Conservation (phyloP, 306 rosid species). For the Spatholobus suberectus region DNA sequence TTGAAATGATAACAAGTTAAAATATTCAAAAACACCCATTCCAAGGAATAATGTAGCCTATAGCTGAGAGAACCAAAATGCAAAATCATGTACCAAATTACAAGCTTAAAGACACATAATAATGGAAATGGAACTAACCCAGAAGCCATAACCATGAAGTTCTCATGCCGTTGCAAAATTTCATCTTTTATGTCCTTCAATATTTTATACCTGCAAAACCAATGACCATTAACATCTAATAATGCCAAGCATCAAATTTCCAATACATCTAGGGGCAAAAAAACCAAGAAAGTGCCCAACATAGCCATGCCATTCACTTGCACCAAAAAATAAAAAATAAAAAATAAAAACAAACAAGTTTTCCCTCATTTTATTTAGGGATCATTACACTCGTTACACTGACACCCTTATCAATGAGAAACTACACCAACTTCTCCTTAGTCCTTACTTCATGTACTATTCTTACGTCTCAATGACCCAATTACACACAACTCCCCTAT, state of each 20-base stretch:
- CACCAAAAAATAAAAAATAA: no score
- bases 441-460: not conserved
- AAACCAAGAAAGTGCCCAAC: not conserved
- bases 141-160: conserved; percentile 78
- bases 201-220: conserved; percentile 69
- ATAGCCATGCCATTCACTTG: not conserved
- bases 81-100: not conserved
- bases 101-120: not conserved
- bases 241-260: not conserved
- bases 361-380: not conserved
- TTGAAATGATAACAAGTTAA: conserved; percentile 21
- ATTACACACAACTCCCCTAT: not conserved
- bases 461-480: not conserved
- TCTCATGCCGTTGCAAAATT: conserved; percentile 69
- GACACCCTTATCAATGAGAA: conserved; percentile 8
- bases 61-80: conserved; percentile 13
- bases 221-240: not conserved
- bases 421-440: not conserved
- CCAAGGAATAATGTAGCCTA: conserved; percentile 12
- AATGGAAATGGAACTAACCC: conserved; percentile 71
- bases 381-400: not conserved
- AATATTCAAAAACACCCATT: not conserved
- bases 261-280: conserved; percentile 3
- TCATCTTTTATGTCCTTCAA: conserved; percentile 85
- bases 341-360: not conserved